Evolutionary conservation across 2,329 filamentous ascomycete species (phyloP), one percentile per base, ranked within the genome.

Genomic region (Xylariaceae sp.): DNA sequence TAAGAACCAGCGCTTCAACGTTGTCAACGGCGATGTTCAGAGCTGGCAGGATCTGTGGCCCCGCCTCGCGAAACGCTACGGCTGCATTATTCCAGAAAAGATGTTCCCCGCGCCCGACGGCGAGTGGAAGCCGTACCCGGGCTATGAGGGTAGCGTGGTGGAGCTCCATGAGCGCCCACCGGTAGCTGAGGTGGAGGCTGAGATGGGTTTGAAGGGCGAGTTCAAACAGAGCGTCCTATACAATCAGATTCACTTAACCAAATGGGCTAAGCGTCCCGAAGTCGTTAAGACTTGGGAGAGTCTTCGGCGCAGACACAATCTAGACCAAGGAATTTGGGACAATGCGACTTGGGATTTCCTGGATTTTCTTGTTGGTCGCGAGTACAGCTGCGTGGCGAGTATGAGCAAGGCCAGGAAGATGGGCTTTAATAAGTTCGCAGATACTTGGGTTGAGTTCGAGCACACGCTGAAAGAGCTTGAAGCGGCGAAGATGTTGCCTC

Each of bases 391-490:
- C 5, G 73, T 78, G 1, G 63, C 74, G 37, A 75, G 70, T 48
- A 77, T 78, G 72, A 76, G 71, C 52, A 80, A 79, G 66, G 76
- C 76, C n/a, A 71, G 77, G 46, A 73, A 74, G 60, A 65, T 68
- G 45, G 77, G 75, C 0, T 80, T 75, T 73, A 74, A 65, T 2
- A 76, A 76, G 19, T 78, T 74, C 52, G 56, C 60, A 9, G 74
- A 71, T 59, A 71, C 69, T 1, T 73, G 69, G 69, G 67, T 66
- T 29, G 62, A 65, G 29, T 61, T 73, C 5, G 60, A 64, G 24
- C 56, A 64, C 16, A 61, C 61, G 2, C 68, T 70, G 46, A 63
- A 56, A 17, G 62, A 68, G 46, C 45, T 69, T 6, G 71, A 71
- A 53, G 60, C 62, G 3, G 62, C 62, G 3, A 67, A 65, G 43